Evolutionary conservation across 2,329 filamentous ascomycete species (phyloP), one percentile per base, ranked within the genome.

Genomic region (Phyllosticta citribraziliensis): DNA sequence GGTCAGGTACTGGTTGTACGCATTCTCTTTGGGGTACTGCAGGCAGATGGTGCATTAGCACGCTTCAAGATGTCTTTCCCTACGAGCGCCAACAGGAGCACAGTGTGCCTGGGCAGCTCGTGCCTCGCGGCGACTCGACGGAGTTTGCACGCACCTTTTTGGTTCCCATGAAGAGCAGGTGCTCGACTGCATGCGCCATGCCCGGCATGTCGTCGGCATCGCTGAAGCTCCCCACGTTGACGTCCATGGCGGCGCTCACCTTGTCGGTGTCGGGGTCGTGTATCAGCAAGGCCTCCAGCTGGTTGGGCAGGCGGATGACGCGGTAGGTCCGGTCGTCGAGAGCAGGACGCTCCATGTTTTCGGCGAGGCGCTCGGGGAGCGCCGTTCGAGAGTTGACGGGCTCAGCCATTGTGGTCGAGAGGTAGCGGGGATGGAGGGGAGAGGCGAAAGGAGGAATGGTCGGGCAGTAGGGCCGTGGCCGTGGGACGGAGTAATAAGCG

Each of bases 91-190:
- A 24, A 25, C 30, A 56, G 20, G 20, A 53, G 17, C 12, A 51
- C n/a, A 17, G 20, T 51, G 58, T 35, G 52, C 57, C 8, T 56
- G 25, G 19, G 22, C 35, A 50, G 33, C 35, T 40, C 17, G 25
- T 52, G 55, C 51, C n/a, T 47, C 50, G 27, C 19, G 50, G 50
- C 56, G 56, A 24, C 27, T 6, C n/a, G 27, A 24, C 30, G 57
- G 51, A 24, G 30, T 50, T 19, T 17, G 40, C 40, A 65, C 73
- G 65, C 73, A 87, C 85, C 80, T 97, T 99, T 75, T 96, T 88
- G 8, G 94, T 99, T 56, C 94, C 94, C 94, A 99, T 97, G 78
- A 99, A 99, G 24, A 99, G 79, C 65, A 97, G 78, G 82, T 97
- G 93, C 79, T 97, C 93, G 60, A 97, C 91, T 6, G 91, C 92